These are phyloP conservation scores for Metschnikowia lochheadii DNA, from an alignment of 805 yeast genomes.

Conservation along the genomic window DNA sequence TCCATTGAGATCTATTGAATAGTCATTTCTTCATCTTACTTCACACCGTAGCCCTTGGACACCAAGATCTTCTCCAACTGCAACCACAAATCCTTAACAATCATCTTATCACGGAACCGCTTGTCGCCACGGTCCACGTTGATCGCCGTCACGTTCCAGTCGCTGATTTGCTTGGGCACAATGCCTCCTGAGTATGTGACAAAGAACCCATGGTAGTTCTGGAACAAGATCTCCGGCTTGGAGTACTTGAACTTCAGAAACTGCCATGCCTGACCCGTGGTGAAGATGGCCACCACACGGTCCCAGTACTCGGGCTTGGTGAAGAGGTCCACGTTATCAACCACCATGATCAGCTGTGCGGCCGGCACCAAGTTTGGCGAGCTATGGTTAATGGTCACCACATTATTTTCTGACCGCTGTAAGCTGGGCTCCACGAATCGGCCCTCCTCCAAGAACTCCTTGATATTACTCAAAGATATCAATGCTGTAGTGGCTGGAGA, in stretches of 20 bases:
- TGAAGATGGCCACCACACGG: conserved; percentile 89
- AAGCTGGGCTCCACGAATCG: conserved; percentile 52
- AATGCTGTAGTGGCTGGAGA: conserved; percentile 44
- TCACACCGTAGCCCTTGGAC: conserved; percentile 51
- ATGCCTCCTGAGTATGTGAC: conserved; percentile 74
- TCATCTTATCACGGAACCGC: conserved; percentile 85
- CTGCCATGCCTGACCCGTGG: conserved; percentile 98
- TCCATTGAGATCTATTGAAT: no score
- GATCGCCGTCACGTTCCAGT: conserved; percentile 86
- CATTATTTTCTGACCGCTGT: conserved; percentile 30
- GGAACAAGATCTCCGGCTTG: conserved; percentile 76
- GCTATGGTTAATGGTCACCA: conserved; percentile 51
- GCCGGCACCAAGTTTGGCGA: conserved; percentile 51
- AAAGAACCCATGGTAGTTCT: conserved; percentile 77
- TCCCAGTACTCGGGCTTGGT: conserved; percentile 98
- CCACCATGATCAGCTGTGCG: conserved; percentile 67
- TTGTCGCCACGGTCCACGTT: conserved; percentile 70
- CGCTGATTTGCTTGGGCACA: conserved; percentile 66
- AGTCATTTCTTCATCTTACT: not conserved
- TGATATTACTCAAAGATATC: conserved; percentile 37
- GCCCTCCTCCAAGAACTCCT: conserved; percentile 62
- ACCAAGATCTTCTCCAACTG: conserved; percentile 70
- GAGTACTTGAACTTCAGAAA: conserved; percentile 81
- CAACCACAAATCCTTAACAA: conserved; percentile 82
- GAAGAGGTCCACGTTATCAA: conserved; percentile 76